phyloP scores from a whole-genome alignment of 2,329 filamentous ascomycete species.

The Arthrobotrys sinensis region DNA sequence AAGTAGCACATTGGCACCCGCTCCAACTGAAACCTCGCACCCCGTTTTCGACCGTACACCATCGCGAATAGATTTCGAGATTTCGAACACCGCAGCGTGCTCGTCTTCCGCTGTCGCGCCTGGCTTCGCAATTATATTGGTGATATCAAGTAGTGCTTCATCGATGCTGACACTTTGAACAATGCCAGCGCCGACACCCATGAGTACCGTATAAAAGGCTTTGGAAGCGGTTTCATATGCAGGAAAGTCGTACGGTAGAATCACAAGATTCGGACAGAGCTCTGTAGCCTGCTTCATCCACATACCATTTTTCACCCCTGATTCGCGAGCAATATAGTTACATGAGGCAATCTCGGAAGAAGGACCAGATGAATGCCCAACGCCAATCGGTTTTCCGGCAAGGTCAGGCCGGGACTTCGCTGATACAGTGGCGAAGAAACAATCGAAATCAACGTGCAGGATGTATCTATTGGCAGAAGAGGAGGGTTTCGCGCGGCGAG shows the following conservation, averaged over 20 bases:
- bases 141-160: constrained; percentile 90
- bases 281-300: constrained; percentile 96
- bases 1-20: constrained; percentile 89
- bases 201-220: constrained; percentile 86
- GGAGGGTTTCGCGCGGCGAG: constrained; percentile 65
- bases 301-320: constrained; percentile 97
- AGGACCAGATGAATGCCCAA: constrained; percentile 84
- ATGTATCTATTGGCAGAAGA: constrained; percentile 82
- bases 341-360: constrained; percentile 96
- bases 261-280: constrained; percentile 85
- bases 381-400: constrained; percentile 83
- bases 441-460: constrained; percentile 97
- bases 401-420: constrained; percentile 82
- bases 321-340: constrained; percentile 90
- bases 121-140: constrained; percentile 76
- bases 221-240: constrained; percentile 93
- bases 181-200: constrained; percentile 79
- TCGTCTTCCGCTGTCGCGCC: constrained; percentile 71
- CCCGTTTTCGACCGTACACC: constrained; percentile 79
- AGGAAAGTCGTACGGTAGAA: constrained; percentile 95
- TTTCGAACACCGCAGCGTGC: constrained; percentile 73
- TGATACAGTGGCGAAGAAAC: constrained; percentile 97
- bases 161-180: constrained; percentile 98
- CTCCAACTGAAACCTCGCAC: constrained; percentile 92
- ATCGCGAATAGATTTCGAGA: constrained; percentile 78